Conservation (phyloP, 768 basidiomycete genomes). For the Trametes coccinea region DNA sequence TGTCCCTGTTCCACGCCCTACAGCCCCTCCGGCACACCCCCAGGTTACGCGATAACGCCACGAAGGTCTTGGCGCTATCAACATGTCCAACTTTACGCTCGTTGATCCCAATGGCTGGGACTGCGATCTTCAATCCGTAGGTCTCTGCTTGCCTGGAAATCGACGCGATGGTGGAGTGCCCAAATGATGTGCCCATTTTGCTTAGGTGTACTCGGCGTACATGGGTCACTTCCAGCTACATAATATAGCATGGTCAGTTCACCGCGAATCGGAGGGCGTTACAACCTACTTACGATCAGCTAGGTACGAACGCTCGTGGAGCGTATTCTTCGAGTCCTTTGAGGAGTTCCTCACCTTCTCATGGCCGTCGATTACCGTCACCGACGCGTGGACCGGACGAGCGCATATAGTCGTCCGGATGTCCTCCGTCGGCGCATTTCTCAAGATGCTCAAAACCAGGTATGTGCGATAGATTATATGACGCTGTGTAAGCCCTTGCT, state of each 20-base stretch:
- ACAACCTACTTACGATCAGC: conserved; percentile 1
- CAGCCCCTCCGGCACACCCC: neutral
- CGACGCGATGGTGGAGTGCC: too few species aligned
- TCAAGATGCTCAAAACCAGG: conserved; percentile 87
- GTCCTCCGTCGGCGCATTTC: conserved; percentile 68
- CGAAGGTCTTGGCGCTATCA: conserved; percentile 14
- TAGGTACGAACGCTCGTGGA: conserved; percentile 84
- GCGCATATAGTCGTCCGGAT: conserved; percentile 81
- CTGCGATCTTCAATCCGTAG: conserved; percentile 75
- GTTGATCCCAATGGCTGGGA: conserved; percentile 81
- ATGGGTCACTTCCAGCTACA: conserved; percentile 78
- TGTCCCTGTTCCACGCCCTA: neutral
- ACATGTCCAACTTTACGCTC: conserved; percentile 68
- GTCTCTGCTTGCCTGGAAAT: conserved; percentile 28
- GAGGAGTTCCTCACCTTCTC: conserved; percentile 79
- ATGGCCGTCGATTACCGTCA: conserved; percentile 81
- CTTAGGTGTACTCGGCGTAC: conserved; percentile 68
- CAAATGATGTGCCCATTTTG: too few species aligned
- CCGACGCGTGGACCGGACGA: conserved; percentile 67
- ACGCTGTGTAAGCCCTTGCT: neutral
- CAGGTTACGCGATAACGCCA: neutral
- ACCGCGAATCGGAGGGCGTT: neutral
- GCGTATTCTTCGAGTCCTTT: conserved; percentile 74
- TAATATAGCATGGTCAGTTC: conserved; percentile 60
- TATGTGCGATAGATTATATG: conserved; percentile 24